These are phyloP conservation scores for Gomphus sp. DNA, from an alignment of 1,284 basidiomycete genomes.

Conservation along the genomic window DNA sequence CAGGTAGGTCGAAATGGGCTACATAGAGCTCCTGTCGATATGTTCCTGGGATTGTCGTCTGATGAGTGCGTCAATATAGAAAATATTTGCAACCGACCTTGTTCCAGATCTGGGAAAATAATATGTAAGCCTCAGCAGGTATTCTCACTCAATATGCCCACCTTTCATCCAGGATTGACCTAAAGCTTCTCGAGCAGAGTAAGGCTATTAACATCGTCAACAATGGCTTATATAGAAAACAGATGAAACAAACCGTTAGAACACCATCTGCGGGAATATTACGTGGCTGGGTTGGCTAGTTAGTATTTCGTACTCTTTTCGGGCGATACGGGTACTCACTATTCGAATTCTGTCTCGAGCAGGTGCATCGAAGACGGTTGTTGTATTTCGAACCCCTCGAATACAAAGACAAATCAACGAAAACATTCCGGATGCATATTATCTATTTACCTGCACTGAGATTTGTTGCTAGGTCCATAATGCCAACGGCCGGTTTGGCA, in stretches of 20 bases:
- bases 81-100: not conserved
- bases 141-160: not conserved
- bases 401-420: conserved; percentile 5
- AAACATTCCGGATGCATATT: not conserved
- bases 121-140: not conserved
- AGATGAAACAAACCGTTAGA: conserved; percentile 52
- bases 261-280: conserved; percentile 83
- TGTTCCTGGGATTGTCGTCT: conserved; percentile 43
- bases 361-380: conserved; percentile 93
- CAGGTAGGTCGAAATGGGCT: conserved; percentile 81
- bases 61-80: not conserved
- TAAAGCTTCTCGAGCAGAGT: conserved; percentile 80
- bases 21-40: conserved; percentile 85
- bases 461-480: conserved; percentile 94
- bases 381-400: conserved; percentile 90
- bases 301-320: conserved; percentile 3
- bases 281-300: conserved; percentile 49
- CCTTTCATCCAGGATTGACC: conserved; percentile 93
- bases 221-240: not conserved
- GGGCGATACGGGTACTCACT: conserved; percentile 30
- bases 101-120: conserved; percentile 5
- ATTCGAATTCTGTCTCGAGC: conserved; percentile 84
- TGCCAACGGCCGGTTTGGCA: conserved; percentile 94
- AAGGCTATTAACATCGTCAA: conserved; percentile 46
- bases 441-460: conserved; percentile 73